Conservation (phyloP, 352 stramenopile genomes). For the Pythium plurisporium region DNA sequence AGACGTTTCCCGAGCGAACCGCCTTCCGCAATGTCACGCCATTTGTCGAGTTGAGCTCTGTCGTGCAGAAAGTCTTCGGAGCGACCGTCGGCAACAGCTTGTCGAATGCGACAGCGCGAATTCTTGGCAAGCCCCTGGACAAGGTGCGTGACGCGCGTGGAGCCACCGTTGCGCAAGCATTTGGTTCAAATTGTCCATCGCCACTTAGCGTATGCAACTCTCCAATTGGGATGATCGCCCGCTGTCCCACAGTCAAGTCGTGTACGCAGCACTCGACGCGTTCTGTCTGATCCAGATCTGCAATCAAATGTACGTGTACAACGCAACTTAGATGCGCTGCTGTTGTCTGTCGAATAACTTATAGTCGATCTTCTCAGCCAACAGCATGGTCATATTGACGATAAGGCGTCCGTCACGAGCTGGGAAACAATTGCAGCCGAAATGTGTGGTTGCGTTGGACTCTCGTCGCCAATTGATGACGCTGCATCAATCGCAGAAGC, state of each 20-base stretch:
- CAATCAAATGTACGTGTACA: slow-evolving; percentile 46
- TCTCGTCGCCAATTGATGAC: slow-evolving; percentile 24
- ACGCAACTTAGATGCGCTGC: too few species aligned
- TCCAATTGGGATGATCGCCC: slow-evolving; percentile 65
- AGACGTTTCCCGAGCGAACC: slow-evolving; percentile 56
- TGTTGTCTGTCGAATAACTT: too few species aligned
- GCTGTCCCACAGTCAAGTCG: slow-evolving; percentile 38
- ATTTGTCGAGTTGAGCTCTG: slow-evolving; percentile 49
- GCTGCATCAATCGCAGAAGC: slow-evolving; percentile 16
- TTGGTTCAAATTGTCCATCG: too few species aligned
- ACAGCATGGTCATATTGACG: slow-evolving; percentile 3
- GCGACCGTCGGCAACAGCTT: slow-evolving; percentile 33
- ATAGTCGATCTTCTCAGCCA: slow-evolving; percentile 1
- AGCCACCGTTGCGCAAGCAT: too few species aligned
- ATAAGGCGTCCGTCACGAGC: slow-evolving; percentile 16
- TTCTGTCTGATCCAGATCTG: slow-evolving; percentile 54
- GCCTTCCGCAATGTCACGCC: slow-evolving; percentile 31
- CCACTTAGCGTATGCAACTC: slow-evolving; percentile 72
- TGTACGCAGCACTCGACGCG: slow-evolving; percentile 64
- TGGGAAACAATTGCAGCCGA: slow-evolving; percentile 22
- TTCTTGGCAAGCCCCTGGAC: slow-evolving; percentile 57
- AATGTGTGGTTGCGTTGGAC: slow-evolving; percentile 25
- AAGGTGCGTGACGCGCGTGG: too few species aligned
- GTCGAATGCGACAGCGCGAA: slow-evolving; percentile 29
- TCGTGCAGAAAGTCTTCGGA: slow-evolving; percentile 26